phyloP scores from a whole-genome alignment of 129 eudicot species.

The Smallanthus sonchifolius region DNA sequence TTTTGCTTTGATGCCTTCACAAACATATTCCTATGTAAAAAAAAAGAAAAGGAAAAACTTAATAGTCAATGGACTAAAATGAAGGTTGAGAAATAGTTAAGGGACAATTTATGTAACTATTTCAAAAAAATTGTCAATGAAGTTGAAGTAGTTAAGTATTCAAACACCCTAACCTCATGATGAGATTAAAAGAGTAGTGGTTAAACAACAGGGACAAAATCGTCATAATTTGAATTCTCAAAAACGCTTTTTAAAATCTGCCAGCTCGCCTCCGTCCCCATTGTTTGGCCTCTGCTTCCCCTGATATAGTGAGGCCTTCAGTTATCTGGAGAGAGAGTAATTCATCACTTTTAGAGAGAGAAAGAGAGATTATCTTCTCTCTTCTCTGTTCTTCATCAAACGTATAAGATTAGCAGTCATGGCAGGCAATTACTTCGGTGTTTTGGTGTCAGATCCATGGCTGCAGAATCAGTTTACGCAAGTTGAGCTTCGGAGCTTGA shows the following conservation, averaged over 20 bases:
- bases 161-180: slow-evolving; percentile 11
- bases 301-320: slow-evolving; percentile 17
- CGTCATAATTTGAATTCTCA: slow-evolving; percentile 69
- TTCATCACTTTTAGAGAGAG: slow-evolving; percentile 18
- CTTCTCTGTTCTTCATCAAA: background rate
- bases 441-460: slow-evolving; percentile 98
- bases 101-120: slow-evolving; percentile 1
- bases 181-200: slow-evolving; percentile 35
- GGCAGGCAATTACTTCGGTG: slow-evolving; percentile 81
- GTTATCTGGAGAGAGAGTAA: slow-evolving; percentile 2
- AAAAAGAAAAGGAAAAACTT: background rate
- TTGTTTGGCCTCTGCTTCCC: slow-evolving; percentile 43
- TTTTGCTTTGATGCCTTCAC: too few relatives aligned
- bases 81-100: background rate
- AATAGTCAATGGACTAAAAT: background rate
- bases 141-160: background rate
- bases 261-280: slow-evolving; percentile 74
- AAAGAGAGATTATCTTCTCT: background rate
- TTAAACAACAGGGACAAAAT: slow-evolving; percentile 49
- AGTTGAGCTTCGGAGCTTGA: slow-evolving; percentile 89
- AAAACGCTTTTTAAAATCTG: slow-evolving; percentile 33
- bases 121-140: slow-evolving; percentile 5
- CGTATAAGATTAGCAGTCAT: slow-evolving; percentile 12
- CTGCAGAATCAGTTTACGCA: slow-evolving; percentile 99
- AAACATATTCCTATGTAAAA: too few relatives aligned